Conservation (phyloP, 257 asterid genomes). For the Solanum paucissectum region DNA sequence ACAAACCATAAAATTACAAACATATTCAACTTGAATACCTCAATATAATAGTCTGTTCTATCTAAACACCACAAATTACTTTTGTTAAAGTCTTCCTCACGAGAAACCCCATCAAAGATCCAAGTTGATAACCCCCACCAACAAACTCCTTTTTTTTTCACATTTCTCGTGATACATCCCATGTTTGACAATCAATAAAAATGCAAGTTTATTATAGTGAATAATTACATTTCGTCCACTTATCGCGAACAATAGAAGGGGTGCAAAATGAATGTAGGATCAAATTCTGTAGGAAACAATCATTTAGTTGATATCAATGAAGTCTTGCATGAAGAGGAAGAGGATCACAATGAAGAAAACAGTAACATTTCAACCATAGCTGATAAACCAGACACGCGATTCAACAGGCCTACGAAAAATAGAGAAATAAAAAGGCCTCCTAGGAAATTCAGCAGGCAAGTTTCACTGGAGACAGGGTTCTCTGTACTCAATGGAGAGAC, state of each 20-base stretch:
- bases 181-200: not conserved
- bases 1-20: not conserved
- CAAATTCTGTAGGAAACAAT: slow-evolving; percentile 21
- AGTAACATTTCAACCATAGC: not conserved
- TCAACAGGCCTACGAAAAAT: slow-evolving; percentile 4
- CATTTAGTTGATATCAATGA: slow-evolving; percentile 68
- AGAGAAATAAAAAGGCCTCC: slow-evolving; percentile 26
- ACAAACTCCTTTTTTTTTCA: not conserved
- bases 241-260: not conserved
- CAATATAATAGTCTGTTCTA: not conserved
- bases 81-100: slow-evolving; percentile 15
- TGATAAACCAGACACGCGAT: slow-evolving; percentile 14
- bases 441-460: slow-evolving; percentile 53
- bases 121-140: not conserved
- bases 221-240: not conserved
- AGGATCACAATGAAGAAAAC: slow-evolving; percentile 7
- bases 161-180: slow-evolving; percentile 23
- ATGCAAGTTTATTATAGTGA: not conserved
- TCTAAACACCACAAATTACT: slow-evolving; percentile 10
- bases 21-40: not conserved
- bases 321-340: slow-evolving; percentile 38
- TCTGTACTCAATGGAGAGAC: slow-evolving; percentile 46
- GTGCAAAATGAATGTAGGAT: slow-evolving; percentile 34
- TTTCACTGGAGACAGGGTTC: slow-evolving; percentile 77
- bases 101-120: slow-evolving; percentile 21